These are phyloP conservation scores for Starmera amethionina DNA, from an alignment of 805 yeast genomes.

Conservation along the genomic window DNA sequence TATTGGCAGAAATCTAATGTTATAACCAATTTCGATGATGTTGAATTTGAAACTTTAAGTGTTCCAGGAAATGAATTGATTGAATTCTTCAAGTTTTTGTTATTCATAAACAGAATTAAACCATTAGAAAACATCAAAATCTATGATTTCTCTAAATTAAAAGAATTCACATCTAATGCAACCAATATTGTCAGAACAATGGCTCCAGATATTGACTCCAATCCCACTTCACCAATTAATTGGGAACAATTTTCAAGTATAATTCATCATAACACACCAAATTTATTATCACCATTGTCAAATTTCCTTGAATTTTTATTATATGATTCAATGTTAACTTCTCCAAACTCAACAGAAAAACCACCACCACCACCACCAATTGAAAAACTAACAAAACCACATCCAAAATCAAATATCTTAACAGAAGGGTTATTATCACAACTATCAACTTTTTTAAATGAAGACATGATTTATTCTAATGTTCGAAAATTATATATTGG, in stretches of 20 bases:
- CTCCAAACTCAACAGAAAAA: slow-evolving; percentile 1
- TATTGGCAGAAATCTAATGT: slow-evolving; percentile 23
- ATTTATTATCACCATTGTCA: slow-evolving; percentile 34
- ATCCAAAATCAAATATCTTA: slow-evolving; percentile 25
- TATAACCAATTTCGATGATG: slow-evolving; percentile 33
- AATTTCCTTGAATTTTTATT: slow-evolving; percentile 33
- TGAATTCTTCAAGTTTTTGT: slow-evolving; percentile 36
- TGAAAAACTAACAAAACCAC: slow-evolving; percentile 2
- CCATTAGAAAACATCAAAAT: slow-evolving; percentile 20
- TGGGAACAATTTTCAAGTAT: slow-evolving; percentile 24
- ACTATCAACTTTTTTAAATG: slow-evolving; percentile 27
- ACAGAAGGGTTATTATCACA: slow-evolving; percentile 30
- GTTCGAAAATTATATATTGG: slow-evolving; percentile 62
- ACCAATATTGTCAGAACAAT: slow-evolving; percentile 39
- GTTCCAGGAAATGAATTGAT: slow-evolving; percentile 33
- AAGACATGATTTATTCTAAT: slow-evolving; percentile 33
- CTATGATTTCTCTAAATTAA: slow-evolving; percentile 25
- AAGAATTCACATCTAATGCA: slow-evolving; percentile 33
- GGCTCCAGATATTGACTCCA: slow-evolving; percentile 25
- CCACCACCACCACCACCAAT: slow-evolving; percentile 1
- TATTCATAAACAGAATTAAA: slow-evolving; percentile 33
- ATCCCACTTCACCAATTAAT: slow-evolving; percentile 10
- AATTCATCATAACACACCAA: slow-evolving; percentile 28
- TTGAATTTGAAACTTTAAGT: slow-evolving; percentile 26
- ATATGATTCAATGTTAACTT: slow-evolving; percentile 16